These are phyloP conservation scores for Delphinella strobiligena DNA, from an alignment of 2,329 filamentous ascomycete species.

Conservation along the genomic window DNA sequence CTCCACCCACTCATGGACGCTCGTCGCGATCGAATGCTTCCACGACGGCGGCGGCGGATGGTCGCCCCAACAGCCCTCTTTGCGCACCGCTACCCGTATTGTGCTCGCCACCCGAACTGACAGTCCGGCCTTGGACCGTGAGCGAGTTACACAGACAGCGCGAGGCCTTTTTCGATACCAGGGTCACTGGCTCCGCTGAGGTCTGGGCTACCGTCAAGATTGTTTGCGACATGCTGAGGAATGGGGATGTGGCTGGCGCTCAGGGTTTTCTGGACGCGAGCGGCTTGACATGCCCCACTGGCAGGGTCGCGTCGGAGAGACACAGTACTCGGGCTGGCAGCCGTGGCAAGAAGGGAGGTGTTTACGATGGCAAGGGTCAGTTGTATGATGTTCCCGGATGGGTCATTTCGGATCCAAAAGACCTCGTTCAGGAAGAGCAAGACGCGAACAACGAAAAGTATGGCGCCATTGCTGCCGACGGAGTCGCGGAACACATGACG, in stretches of 20 bases:
- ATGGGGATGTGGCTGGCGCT: conserved; percentile 39
- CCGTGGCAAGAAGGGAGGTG: conserved; percentile 19
- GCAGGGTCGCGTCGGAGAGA: conserved; percentile 16
- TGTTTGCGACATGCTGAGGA: conserved; percentile 56
- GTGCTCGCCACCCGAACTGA: conserved; percentile 9
- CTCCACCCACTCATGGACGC: conserved; percentile 3
- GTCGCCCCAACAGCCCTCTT: conserved; percentile 18
- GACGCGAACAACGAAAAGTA: conserved; percentile 11
- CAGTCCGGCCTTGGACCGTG: conserved; percentile 53
- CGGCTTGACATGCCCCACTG: conserved; percentile 39
- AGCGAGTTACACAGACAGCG: conserved; percentile 57
- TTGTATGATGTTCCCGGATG: conserved; percentile 33
- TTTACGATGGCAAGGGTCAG: conserved; percentile 32
- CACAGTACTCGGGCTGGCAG: conserved; percentile 11
- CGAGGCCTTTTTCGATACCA: conserved; percentile 78
- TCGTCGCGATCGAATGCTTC: conserved; percentile 3
- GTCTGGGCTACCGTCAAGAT: conserved; percentile 67
- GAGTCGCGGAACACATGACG: no score
- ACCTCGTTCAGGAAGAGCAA: conserved; percentile 21
- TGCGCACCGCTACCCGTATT: conserved; percentile 12
- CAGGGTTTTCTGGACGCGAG: conserved; percentile 71
- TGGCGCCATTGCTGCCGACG: no score
- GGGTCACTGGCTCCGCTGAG: conserved; percentile 64
- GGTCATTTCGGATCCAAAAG: conserved; percentile 32
- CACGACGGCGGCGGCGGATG: conserved; percentile 1